phyloP scores from a whole-genome alignment of 805 yeast genomes.

The Metschnikowia santaceciliae region DNA sequence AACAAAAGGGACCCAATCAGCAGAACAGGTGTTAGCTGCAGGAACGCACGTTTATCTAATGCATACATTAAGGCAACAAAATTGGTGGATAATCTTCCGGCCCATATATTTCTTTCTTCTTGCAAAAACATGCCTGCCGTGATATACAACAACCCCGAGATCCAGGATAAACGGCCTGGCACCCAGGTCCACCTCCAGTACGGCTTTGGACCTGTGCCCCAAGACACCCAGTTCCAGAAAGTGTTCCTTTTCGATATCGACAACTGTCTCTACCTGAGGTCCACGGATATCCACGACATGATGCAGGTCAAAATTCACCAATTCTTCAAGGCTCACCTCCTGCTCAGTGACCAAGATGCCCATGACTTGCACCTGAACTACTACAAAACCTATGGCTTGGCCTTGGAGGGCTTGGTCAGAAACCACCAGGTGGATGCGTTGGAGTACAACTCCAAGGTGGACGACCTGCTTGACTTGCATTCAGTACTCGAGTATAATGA shows the following conservation, averaged over 20 bases:
- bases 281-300: constrained; percentile 72
- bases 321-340: constrained; percentile 65
- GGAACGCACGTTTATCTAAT: constrained; percentile 1
- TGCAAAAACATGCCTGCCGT: constrained; percentile 2
- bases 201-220: constrained; percentile 20
- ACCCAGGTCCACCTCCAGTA: constrained; percentile 14
- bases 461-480: constrained; percentile 87
- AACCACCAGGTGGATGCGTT: constrained; percentile 75
- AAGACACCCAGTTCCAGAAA: constrained; percentile 13
- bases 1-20: no score
- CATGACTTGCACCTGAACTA: constrained; percentile 64
- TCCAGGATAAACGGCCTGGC: constrained; percentile 12
- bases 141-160: constrained; percentile 15
- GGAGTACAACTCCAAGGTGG: constrained; percentile 84
- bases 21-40: not conserved
- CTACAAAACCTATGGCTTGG: constrained; percentile 85
- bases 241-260: constrained; percentile 88
- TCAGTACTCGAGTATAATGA: constrained; percentile 64
- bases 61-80: not conserved
- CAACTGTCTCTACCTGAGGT: constrained; percentile 79
- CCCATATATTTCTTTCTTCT: no score
- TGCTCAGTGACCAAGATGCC: constrained; percentile 70
- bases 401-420: constrained; percentile 81
- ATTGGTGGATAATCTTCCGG: no score
- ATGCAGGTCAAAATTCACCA: constrained; percentile 85